Conservation (phyloP, 768 basidiomycete genomes). For the Cantharellus anzutake region DNA sequence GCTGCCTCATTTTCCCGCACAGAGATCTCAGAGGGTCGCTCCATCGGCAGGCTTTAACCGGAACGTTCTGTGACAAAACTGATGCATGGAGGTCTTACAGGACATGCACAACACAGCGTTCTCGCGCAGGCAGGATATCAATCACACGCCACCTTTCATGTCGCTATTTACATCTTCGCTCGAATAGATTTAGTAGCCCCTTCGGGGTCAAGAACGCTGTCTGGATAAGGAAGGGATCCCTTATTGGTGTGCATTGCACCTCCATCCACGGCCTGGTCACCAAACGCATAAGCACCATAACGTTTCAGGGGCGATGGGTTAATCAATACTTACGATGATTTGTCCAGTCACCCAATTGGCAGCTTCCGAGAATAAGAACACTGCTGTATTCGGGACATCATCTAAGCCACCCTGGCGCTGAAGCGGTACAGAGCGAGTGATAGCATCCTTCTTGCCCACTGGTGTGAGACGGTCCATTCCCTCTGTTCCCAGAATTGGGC, state of each 20-base stretch:
- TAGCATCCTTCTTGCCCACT: slow-evolving; percentile 14
- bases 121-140: too few relatives aligned
- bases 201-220: not conserved
- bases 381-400: slow-evolving; percentile 22
- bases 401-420: slow-evolving; percentile 13
- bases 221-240: not conserved
- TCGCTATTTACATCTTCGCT: too few relatives aligned
- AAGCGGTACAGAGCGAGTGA: slow-evolving; percentile 10
- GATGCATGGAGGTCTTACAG: too few relatives aligned
- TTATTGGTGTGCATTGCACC: slow-evolving; percentile 10
- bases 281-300: not conserved
- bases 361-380: slow-evolving; percentile 25
- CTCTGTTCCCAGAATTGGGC: slow-evolving; percentile 66
- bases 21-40: too few relatives aligned
- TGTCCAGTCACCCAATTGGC: slow-evolving; percentile 22
- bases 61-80: too few relatives aligned
- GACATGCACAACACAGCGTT: too few relatives aligned
- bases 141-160: too few relatives aligned
- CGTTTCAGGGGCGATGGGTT: not conserved
- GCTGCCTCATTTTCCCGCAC: too few relatives aligned
- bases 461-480: slow-evolving; percentile 22
- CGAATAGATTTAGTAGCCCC: too few relatives aligned
- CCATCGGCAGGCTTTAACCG: too few relatives aligned
- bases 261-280: slow-evolving; percentile 17
- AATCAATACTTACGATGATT: slow-evolving; percentile 15